phyloP scores from a whole-genome alignment of 2,329 filamentous ascomycete genomes.

The Venturia asperata region DNA sequence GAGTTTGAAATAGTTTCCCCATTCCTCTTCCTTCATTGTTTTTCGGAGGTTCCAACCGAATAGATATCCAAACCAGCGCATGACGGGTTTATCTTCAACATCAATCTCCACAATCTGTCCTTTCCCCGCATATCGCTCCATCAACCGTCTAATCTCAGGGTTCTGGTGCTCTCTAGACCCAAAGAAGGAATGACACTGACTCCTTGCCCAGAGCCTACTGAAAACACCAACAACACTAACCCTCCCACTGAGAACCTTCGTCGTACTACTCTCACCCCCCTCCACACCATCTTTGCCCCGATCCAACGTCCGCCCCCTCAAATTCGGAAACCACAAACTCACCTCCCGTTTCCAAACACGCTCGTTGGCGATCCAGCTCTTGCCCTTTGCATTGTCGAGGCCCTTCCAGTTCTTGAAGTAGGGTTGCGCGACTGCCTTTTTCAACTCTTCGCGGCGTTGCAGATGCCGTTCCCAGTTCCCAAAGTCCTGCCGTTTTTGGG shows the following conservation, averaged over 20 bases:
- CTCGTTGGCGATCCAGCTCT: slow-evolving; percentile 81
- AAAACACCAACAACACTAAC: slow-evolving; percentile 76
- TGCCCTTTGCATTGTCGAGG: slow-evolving; percentile 70
- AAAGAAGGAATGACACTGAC: slow-evolving; percentile 68
- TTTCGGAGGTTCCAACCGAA: slow-evolving; percentile 47
- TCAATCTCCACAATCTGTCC: slow-evolving; percentile 83
- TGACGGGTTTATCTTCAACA: slow-evolving; percentile 70
- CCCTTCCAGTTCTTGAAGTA: slow-evolving; percentile 97
- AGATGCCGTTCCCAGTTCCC: slow-evolving; percentile 81
- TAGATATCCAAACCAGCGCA: slow-evolving; percentile 48
- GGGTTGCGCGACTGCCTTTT: slow-evolving; percentile 67
- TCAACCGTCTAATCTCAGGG: slow-evolving; percentile 47
- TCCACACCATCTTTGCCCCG: slow-evolving; percentile 22
- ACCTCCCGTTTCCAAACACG: slow-evolving; percentile 75
- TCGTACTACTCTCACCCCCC: slow-evolving; percentile 52
- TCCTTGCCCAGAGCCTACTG: slow-evolving; percentile 77
- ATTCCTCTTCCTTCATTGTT: slow-evolving; percentile 42
- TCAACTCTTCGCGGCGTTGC: slow-evolving; percentile 67
- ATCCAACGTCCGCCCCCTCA: slow-evolving; percentile 67
- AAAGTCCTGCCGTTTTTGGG: slow-evolving; percentile 70
- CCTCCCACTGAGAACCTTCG: slow-evolving; percentile 62
- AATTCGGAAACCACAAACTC: slow-evolving; percentile 89
- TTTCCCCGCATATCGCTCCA: slow-evolving; percentile 40
- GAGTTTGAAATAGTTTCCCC: slow-evolving; percentile 52
- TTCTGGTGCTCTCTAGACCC: slow-evolving; percentile 51